Evolutionary conservation across 176 grass and related monocot genomes (phyloP).

Genomic region (Hyparrhenia diplandra): DNA sequence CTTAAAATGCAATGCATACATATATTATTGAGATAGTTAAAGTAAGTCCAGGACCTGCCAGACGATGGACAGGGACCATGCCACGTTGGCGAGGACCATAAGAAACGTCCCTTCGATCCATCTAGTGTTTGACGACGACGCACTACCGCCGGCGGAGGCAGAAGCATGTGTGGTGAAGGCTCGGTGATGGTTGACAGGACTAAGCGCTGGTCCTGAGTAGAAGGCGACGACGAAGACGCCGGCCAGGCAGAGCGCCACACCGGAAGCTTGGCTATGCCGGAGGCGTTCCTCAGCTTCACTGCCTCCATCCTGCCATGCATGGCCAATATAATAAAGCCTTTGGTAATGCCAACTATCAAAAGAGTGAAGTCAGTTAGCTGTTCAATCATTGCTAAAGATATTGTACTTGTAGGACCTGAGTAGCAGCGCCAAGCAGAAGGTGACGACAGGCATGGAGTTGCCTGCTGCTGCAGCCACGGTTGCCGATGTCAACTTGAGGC

Average conservation of each 20-base stretch:
- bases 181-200: constrained; percentile 48
- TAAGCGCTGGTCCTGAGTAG: constrained; percentile 39
- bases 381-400: not conserved
- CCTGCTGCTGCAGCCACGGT: constrained; percentile 53
- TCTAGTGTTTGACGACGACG: not conserved
- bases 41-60: not conserved
- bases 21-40: too few species aligned
- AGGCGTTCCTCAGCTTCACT: constrained; percentile 32
- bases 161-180: not conserved
- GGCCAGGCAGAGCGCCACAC: constrained; percentile 31
- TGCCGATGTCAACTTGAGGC: constrained; percentile 62
- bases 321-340: too few species aligned
- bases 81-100: constrained; percentile 36
- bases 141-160: too few species aligned
- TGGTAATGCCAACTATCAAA: too few species aligned
- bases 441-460: constrained; percentile 60
- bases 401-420: constrained; percentile 24
- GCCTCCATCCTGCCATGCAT: constrained; percentile 48
- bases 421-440: constrained; percentile 64
- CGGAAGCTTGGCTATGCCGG: constrained; percentile 45
- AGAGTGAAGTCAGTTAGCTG: too few species aligned
- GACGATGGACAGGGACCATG: constrained; percentile 55
- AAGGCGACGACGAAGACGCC: constrained; percentile 38
- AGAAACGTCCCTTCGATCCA: constrained; percentile 72
- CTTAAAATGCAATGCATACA: too few species aligned